Evolutionary conservation across 1,284 basidiomycete genomes (phyloP).

Genomic region (Tremellales sp.): DNA sequence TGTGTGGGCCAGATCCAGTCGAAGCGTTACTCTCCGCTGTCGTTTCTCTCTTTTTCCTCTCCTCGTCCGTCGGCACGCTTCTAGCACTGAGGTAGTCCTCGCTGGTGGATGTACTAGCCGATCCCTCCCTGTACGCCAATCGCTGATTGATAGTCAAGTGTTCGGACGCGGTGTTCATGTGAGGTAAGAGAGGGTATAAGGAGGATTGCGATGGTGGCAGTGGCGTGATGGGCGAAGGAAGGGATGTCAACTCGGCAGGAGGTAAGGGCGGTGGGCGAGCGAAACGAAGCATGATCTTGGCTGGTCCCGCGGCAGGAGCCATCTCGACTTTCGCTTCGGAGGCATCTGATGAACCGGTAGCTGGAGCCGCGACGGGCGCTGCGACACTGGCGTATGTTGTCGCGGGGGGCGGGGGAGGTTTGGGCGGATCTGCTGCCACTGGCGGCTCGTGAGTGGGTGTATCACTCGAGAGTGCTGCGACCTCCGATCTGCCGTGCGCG

Average conservation of each 20-base stretch:
- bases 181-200: conserved; percentile 1
- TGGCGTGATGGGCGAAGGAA: neutral
- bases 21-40: no score
- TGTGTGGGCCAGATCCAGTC: no score
- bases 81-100: no score
- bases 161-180: no score
- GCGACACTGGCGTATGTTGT: neutral
- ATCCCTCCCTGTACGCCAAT: no score
- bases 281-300: conserved; percentile 23
- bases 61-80: no score
- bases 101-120: no score
- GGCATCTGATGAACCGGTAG: neutral
- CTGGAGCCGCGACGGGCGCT: neutral
- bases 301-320: neutral
- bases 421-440: neutral
- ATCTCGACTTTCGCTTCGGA: neutral
- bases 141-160: no score
- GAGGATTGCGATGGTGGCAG: neutral
- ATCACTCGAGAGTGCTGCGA: neutral
- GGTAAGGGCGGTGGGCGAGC: conserved; percentile 8
- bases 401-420: neutral
- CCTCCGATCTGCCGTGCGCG: neutral
- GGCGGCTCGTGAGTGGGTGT: neutral
- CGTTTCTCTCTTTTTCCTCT: no score
- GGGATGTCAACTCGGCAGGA: neutral